Evolutionary conservation across 129 eudicot genomes (phyloP).

Genomic region (Solidago caesia): DNA sequence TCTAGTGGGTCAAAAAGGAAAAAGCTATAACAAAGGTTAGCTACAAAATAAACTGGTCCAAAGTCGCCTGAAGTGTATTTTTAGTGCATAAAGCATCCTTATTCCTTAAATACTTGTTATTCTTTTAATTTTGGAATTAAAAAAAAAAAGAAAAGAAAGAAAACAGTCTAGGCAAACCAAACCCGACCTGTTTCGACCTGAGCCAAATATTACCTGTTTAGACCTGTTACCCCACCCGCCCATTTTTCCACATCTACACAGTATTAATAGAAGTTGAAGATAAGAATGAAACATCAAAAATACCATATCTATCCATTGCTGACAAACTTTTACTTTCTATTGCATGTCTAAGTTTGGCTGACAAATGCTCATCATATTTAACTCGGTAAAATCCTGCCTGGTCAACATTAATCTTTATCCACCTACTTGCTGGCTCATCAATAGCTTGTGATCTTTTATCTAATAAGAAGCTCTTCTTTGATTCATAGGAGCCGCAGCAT

Average conservation of each 20-base stretch:
- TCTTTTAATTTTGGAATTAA: too few relatives aligned
- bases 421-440: slow-evolving; percentile 39
- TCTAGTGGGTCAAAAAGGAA: not conserved
- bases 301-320: slow-evolving; percentile 85
- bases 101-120: not conserved
- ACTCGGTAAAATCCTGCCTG: slow-evolving; percentile 95
- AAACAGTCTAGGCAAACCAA: not conserved
- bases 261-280: not conserved
- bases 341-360: slow-evolving; percentile 73
- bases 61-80: not conserved
- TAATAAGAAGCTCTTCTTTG: slow-evolving; percentile 56
- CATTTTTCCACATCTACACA: not conserved
- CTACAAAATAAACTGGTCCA: not conserved
- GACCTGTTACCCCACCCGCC: not conserved
- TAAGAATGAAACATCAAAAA: slow-evolving; percentile 6
- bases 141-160: not conserved
- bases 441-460: slow-evolving; percentile 52
- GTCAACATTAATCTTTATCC: slow-evolving; percentile 89
- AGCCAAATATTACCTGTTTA: not conserved
- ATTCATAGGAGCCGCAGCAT: slow-evolving; percentile 72
- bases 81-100: not conserved
- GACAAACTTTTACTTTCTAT: slow-evolving; percentile 71
- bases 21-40: not conserved
- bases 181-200: not conserved
- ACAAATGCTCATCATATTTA: slow-evolving; percentile 78